Conservation (phyloP, 805 yeast genomes). For the Yamadazyma olivae region DNA sequence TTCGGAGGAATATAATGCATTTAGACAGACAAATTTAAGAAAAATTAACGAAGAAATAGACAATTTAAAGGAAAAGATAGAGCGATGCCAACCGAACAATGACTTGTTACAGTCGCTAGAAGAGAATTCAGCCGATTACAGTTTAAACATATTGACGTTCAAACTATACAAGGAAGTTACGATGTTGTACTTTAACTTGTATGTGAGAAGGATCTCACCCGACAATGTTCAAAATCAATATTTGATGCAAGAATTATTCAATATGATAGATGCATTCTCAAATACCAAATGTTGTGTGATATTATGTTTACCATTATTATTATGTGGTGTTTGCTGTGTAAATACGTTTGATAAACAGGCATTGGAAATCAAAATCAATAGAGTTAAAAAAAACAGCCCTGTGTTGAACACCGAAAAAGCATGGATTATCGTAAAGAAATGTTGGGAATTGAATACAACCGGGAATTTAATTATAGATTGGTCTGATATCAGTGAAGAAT, state of each 20-base stretch:
- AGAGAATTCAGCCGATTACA: not conserved
- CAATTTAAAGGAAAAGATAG: conserved; percentile 3
- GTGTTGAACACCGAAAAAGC: conserved; percentile 17
- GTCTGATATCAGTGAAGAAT: conserved; percentile 23
- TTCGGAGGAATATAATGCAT: not conserved
- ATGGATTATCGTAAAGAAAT: conserved; percentile 14
- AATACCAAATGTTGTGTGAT: conserved; percentile 12
- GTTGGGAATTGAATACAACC: conserved; percentile 18
- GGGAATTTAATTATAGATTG: conserved; percentile 19
- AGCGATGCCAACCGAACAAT: conserved; percentile 5
- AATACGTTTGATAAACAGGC: conserved; percentile 16
- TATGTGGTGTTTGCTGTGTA: conserved; percentile 24
- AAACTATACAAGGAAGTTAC: conserved; percentile 3
- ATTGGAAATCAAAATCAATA: conserved; percentile 15
- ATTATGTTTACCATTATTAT: conserved; percentile 18
- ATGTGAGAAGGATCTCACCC: conserved; percentile 6
- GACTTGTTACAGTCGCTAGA: conserved; percentile 2
- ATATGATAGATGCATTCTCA: conserved; percentile 4
- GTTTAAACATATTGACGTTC: conserved; percentile 2
- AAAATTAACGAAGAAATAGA: not conserved
- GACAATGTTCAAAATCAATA: conserved; percentile 4
- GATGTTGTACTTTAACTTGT: conserved; percentile 7
- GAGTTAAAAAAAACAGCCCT: conserved; percentile 11
- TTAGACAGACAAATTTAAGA: not conserved
- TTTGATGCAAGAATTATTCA: conserved; percentile 3